phyloP scores from a whole-genome alignment of 2,329 filamentous ascomycete genomes.

The Fusarium pilosicola region DNA sequence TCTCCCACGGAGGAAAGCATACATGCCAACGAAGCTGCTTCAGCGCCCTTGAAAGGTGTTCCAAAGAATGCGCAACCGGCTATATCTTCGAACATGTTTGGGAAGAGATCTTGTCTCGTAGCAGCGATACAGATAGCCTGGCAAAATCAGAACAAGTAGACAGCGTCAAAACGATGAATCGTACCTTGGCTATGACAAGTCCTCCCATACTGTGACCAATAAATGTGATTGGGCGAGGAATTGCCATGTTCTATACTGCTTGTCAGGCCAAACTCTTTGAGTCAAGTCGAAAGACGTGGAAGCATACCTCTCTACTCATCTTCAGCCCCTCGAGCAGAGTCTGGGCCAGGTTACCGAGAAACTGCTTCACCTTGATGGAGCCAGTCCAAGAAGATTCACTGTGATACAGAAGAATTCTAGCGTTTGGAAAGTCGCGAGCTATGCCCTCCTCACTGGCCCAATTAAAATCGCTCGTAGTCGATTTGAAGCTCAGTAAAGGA shows the following conservation, averaged over 20 bases:
- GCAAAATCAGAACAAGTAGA: background rate
- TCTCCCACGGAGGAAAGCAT: constrained; percentile 52
- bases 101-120: constrained; percentile 49
- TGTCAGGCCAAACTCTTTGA: background rate
- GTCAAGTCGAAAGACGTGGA: background rate
- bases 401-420: constrained; percentile 53
- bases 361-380: constrained; percentile 54
- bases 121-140: constrained; percentile 47
- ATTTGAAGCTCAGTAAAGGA: constrained; percentile 54
- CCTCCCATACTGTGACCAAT: constrained; percentile 58
- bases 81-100: constrained; percentile 54
- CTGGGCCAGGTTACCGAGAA: constrained; percentile 52
- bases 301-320: constrained; percentile 48
- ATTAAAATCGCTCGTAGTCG: constrained; percentile 51
- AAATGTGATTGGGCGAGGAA: constrained; percentile 52
- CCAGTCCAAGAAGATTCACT: constrained; percentile 56
- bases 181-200: constrained; percentile 55
- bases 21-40: constrained; percentile 49
- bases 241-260: background rate
- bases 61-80: constrained; percentile 54
- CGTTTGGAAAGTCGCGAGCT: constrained; percentile 52
- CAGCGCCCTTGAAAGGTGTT: constrained; percentile 53
- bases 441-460: constrained; percentile 50
- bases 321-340: constrained; percentile 50
- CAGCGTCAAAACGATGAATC: accelerated